phyloP scores from a whole-genome alignment of 108 stramenopile genomes.

The Schizochytrium sp. region DNA sequence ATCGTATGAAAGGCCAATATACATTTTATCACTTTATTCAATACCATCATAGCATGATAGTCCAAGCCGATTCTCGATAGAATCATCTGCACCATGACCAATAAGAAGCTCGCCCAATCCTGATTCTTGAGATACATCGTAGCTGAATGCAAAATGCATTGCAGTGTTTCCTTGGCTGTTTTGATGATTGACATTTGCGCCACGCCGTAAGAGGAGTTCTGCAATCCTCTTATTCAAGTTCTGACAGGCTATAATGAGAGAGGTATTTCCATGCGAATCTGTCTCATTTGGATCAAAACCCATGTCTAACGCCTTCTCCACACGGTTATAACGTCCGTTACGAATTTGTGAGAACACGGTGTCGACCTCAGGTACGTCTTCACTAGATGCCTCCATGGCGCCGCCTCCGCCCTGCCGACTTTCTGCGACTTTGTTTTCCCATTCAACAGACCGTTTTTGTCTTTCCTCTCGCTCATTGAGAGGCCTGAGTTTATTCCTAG shows the following conservation, averaged over 20 bases:
- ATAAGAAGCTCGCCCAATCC: slow-evolving; percentile 78
- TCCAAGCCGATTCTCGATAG: slow-evolving; percentile 69
- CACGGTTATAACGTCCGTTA: slow-evolving; percentile 73
- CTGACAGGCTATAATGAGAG: slow-evolving; percentile 70
- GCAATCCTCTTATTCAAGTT: slow-evolving; percentile 66
- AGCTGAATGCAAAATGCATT: slow-evolving; percentile 77
- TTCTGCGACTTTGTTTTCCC: slow-evolving; percentile 60
- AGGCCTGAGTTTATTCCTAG: slow-evolving; percentile 74
- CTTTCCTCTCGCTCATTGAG: slow-evolving; percentile 67
- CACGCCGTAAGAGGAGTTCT: slow-evolving; percentile 71
- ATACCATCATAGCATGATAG: slow-evolving; percentile 29
- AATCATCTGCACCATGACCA: slow-evolving; percentile 77
- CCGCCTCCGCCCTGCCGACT: not conserved
- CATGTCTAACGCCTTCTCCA: slow-evolving; percentile 73
- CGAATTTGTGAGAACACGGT: slow-evolving; percentile 76
- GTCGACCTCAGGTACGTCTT: slow-evolving; percentile 69
- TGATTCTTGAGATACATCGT: slow-evolving; percentile 70
- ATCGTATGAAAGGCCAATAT: not conserved
- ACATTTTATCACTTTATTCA: not conserved
- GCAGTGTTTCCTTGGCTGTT: slow-evolving; percentile 73
- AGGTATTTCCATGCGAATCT: slow-evolving; percentile 64
- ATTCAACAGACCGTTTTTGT: slow-evolving; percentile 66
- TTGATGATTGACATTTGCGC: slow-evolving; percentile 72
- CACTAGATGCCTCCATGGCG: slow-evolving; percentile 12
- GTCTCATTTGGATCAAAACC: slow-evolving; percentile 67